These are phyloP conservation scores for Fusarium chlamydosporum DNA, from an alignment of 2,329 filamentous ascomycete genomes.

Conservation along the genomic window DNA sequence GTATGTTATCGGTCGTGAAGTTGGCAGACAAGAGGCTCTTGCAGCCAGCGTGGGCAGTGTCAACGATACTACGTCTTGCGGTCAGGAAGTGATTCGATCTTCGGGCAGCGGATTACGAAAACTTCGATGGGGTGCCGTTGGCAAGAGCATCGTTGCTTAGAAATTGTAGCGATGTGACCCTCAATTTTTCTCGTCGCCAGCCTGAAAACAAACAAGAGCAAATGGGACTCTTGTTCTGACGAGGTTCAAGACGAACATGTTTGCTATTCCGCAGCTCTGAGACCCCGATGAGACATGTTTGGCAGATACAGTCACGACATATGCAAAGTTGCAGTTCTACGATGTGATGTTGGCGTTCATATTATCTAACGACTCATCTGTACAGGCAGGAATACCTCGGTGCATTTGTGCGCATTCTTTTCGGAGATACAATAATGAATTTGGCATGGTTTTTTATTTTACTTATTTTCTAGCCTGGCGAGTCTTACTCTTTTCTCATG, in stretches of 20 bases:
- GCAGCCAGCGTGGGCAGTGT: constrained; percentile 57
- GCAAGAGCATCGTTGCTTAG: constrained; percentile 65
- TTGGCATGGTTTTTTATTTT: constrained; percentile 12
- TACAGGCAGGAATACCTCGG: constrained; percentile 18
- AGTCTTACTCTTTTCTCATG: constrained; percentile 27
- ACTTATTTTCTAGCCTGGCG: constrained; percentile 18
- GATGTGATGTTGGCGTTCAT: constrained; percentile 37
- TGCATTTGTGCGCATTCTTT: constrained; percentile 32
- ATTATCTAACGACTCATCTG: constrained; percentile 27
- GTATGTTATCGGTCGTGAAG: constrained; percentile 76
- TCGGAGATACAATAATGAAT: constrained; percentile 34
- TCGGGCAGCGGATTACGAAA: constrained; percentile 66
- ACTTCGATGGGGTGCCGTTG: constrained; percentile 68
- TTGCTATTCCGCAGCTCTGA: constrained; percentile 17
- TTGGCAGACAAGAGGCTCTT: constrained; percentile 72
- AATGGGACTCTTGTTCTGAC: constrained; percentile 3
- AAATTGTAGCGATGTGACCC: constrained; percentile 17
- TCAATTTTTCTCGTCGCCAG: constrained; percentile 3
- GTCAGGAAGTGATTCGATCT: constrained; percentile 67
- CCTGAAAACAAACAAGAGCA: neutral
- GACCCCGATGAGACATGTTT: constrained; percentile 24
- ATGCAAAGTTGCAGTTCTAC: constrained; percentile 29
- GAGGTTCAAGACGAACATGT: constrained; percentile 11
- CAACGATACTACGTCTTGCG: constrained; percentile 65
- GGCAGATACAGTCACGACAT: constrained; percentile 35